Percentiles rank a stretch among this genome's conserved stretches.
Evolutionary conservation across 768 basidiomycete genomes (phyloP).

Genomic region (Botryobasidium botryosum): DNA sequence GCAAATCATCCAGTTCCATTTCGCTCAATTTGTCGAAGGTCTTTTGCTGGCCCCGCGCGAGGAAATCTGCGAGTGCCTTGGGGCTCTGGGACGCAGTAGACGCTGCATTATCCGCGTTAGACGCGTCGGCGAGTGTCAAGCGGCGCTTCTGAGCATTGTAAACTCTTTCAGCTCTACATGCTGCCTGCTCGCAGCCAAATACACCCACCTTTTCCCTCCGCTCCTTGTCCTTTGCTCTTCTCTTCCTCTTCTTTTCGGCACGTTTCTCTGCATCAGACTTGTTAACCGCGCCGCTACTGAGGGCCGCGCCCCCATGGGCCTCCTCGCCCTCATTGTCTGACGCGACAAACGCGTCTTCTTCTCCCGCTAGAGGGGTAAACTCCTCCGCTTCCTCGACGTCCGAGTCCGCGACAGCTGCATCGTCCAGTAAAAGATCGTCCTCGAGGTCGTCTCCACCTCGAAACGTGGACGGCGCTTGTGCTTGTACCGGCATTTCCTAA

Average conservation of each 20-base stretch:
- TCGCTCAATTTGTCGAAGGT: slow-evolving; percentile 48
- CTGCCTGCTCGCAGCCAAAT: background rate
- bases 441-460: slow-evolving; percentile 65
- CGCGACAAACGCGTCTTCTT: slow-evolving; percentile 22
- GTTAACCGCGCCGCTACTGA: background rate
- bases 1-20: slow-evolving; percentile 66
- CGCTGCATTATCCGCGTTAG: slow-evolving; percentile 18
- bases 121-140: slow-evolving; percentile 33
- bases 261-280: slow-evolving; percentile 15
- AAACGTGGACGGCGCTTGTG: too few relatives aligned
- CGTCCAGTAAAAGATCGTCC: slow-evolving; percentile 63
- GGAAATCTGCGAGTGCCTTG: slow-evolving; percentile 38
- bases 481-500: too few relatives aligned
- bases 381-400: slow-evolving; percentile 31
- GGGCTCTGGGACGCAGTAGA: slow-evolving; percentile 44
- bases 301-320: slow-evolving; percentile 12
- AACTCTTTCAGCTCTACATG: slow-evolving; percentile 1
- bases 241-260: slow-evolving; percentile 48
- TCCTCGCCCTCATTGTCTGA: slow-evolving; percentile 25
- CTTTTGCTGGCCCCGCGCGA: slow-evolving; percentile 49
- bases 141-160: slow-evolving; percentile 44
- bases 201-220: slow-evolving; percentile 43
- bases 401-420: slow-evolving; percentile 43
- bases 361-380: slow-evolving; percentile 13
- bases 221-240: slow-evolving; percentile 58